Conservation (phyloP, 148 eudicot species). For the Diospyros kaki region DNA sequence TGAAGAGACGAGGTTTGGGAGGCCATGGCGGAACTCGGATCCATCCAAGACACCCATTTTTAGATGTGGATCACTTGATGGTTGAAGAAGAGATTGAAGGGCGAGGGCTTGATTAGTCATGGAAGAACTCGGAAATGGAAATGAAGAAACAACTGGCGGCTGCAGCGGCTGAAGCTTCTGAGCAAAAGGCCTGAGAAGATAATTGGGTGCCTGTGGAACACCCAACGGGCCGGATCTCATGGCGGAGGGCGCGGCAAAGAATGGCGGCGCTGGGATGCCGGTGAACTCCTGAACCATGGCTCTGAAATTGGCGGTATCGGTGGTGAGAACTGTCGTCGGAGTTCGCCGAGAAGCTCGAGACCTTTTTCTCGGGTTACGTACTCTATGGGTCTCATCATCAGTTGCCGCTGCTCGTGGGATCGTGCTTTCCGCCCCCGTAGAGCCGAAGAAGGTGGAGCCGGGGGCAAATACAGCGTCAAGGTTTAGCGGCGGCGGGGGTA, state of each 20-base stretch:
- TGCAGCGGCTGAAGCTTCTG: too few relatives aligned
- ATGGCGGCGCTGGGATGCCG: constrained; percentile 72
- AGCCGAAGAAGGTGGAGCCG: constrained; percentile 3
- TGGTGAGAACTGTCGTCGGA: constrained; percentile 82
- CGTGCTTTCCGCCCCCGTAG: neutral
- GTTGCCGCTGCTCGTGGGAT: constrained; percentile 6
- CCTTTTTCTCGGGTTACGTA: constrained; percentile 68
- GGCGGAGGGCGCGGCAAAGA: constrained; percentile 34
- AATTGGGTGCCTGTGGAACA: too few relatives aligned
- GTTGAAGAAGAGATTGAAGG: too few relatives aligned
- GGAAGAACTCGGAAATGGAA: neutral
- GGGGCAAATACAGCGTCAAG: neutral
- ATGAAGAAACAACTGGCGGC: neutral
- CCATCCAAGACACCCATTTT: too few relatives aligned
- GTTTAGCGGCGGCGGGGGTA: constrained; percentile 1
- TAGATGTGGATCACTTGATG: too few relatives aligned
- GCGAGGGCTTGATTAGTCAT: too few relatives aligned
- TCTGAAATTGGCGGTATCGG: constrained; percentile 81
- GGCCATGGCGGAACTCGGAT: too few relatives aligned
- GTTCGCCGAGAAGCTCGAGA: constrained; percentile 77
- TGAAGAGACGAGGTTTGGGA: too few relatives aligned
- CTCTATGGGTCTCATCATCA: constrained; percentile 4
- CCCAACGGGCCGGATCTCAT: constrained; percentile 21
- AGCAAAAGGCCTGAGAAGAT: too few relatives aligned
- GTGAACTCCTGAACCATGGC: constrained; percentile 97